Conservation (phyloP, 1,284 basidiomycete species). For the Irpex sp. region DNA sequence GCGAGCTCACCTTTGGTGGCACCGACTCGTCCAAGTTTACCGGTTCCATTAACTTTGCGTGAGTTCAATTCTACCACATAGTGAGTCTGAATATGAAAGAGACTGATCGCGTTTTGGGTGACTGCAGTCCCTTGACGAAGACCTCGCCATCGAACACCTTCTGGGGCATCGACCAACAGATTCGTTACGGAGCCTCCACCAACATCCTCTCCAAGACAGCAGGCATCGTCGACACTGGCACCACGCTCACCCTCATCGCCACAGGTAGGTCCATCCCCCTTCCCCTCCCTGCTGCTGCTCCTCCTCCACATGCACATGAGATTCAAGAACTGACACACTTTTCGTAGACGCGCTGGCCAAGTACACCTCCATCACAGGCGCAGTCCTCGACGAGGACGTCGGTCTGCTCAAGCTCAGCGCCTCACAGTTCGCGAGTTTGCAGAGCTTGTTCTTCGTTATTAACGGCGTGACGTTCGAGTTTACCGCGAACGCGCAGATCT, state of each 20-base stretch:
- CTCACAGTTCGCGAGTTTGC: conserved; percentile 22
- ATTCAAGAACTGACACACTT: not conserved
- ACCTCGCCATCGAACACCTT: conserved; percentile 32
- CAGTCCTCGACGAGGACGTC: conserved; percentile 19
- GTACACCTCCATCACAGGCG: conserved; percentile 25
- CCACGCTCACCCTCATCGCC: conserved; percentile 34
- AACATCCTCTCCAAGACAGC: conserved; percentile 21
- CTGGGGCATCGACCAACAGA: conserved; percentile 25
- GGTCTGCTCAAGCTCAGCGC: conserved; percentile 24
- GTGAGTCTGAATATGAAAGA: not conserved
- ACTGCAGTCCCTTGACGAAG: conserved; percentile 22
- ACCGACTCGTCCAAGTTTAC: conserved; percentile 45
- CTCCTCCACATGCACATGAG: not conserved
- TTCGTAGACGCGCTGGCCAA: conserved; percentile 20
- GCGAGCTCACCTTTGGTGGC: conserved; percentile 41
- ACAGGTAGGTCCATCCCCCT: conserved; percentile 21
- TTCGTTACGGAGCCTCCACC: conserved; percentile 24
- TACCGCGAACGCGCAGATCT: conserved; percentile 55
- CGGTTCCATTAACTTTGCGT: conserved; percentile 38
- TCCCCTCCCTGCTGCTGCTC: not conserved
- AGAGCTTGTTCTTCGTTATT: conserved; percentile 29
- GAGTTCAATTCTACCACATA: conserved; percentile 8
- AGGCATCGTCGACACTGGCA: conserved; percentile 30
- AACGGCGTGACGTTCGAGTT: conserved; percentile 34
- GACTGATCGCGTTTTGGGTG: too few species aligned